Evolutionary conservation across 495 filamentous ascomycete genomes (phyloP), one percentile per base, ranked within the genome.

Genomic region (Paragyromitra xinjiangensis): DNA sequence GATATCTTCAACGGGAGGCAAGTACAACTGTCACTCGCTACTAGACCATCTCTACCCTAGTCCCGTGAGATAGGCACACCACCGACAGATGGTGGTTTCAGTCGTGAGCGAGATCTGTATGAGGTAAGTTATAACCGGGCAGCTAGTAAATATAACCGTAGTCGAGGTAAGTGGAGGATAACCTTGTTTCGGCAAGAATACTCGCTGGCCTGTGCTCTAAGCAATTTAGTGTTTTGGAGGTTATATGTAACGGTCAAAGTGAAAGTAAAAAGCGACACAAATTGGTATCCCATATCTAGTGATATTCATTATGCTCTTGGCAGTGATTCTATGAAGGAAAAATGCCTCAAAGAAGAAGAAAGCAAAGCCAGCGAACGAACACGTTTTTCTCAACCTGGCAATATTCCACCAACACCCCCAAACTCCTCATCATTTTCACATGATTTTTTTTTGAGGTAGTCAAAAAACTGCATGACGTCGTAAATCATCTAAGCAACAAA

Each of bases 81-180:
- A 62, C 61, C 55, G 12, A 39, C 37, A 22, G 37, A 62, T 71
- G 26, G 45, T 8, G 37, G 73, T 76, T 76, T 76, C 68, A 76
- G 59, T 69, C 16, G 34, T 42, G 68, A 40, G 4, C 50, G 40
- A 24, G 62, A 40, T 62, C 67, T 71, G 72, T 62, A 72, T 71
- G 69, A 63, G 58, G 73, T 66, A 59, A 65, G 73, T 65, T 77
- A 40, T 72, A 77, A 53, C 61, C 61, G 73, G 73, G n/a, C 26
- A 59, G 39, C 37, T 9, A 72, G 68, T 58, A 76, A 58, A 73
- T 76, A 73, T 73, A 48, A 19, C 68, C 61, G 29, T 51, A 77
- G 65, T 65, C 19, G 61, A 44, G 59, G 63, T 44, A 61, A 37
- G 44, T 51, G 39, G 7, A 16, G 24, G 29, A 37, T 11, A 40